phyloP scores from a whole-genome alignment of 768 basidiomycete genomes.

The Naganishia friedmannii region DNA sequence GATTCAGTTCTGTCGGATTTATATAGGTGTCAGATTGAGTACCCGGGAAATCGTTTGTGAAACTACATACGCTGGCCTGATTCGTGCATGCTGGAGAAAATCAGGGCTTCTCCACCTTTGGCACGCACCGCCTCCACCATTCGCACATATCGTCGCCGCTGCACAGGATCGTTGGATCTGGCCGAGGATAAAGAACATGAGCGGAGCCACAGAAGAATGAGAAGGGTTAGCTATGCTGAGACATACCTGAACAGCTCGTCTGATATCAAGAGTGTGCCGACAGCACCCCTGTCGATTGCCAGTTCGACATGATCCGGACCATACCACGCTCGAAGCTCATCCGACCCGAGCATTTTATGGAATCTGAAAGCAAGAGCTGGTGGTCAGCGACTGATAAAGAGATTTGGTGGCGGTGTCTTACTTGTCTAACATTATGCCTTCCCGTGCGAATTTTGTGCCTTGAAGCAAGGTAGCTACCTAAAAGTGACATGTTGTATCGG shows the following conservation, averaged over 20 bases:
- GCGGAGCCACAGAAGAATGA: not conserved
- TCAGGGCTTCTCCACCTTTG: slow-evolving; percentile 87
- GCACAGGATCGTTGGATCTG: slow-evolving; percentile 74
- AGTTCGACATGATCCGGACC: slow-evolving; percentile 89
- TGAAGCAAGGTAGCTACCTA: slow-evolving; percentile 42
- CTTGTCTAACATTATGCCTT: slow-evolving; percentile 88
- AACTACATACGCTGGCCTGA: slow-evolving; percentile 81
- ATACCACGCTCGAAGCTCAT: slow-evolving; percentile 98
- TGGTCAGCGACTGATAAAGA: not conserved
- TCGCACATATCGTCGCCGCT: slow-evolving; percentile 76
- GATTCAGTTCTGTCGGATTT: slow-evolving; percentile 80
- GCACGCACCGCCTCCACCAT: slow-evolving; percentile 84
- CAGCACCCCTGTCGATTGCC: slow-evolving; percentile 87
- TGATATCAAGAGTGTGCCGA: slow-evolving; percentile 89
- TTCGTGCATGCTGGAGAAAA: slow-evolving; percentile 99
- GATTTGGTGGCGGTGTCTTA: slow-evolving; percentile 45
- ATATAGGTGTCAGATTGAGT: slow-evolving; percentile 11
- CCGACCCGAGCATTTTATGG: slow-evolving; percentile 92
- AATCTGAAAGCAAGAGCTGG: slow-evolving; percentile 62
- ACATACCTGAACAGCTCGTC: slow-evolving; percentile 85
- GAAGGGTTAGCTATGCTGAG: not conserved
- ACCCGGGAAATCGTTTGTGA: not conserved
- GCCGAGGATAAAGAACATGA: not conserved
- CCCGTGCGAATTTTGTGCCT: slow-evolving; percentile 85
- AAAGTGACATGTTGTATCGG: not conserved